Evolutionary conservation across 495 filamentous ascomycete species (phyloP).

Genomic region (Aspergillus bertholletiae): DNA sequence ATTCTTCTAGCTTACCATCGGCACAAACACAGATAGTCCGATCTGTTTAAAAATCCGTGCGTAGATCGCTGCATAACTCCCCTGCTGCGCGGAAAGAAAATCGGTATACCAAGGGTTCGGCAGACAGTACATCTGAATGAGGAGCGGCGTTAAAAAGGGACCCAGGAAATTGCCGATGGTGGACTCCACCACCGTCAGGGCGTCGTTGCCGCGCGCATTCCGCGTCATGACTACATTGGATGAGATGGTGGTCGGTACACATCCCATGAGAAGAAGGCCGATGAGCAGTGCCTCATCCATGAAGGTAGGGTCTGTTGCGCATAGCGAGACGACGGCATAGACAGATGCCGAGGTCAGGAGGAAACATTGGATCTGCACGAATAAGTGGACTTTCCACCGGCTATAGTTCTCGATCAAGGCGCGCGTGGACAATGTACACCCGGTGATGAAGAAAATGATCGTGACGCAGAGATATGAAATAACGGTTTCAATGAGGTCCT

Average conservation of each 20-base stretch:
- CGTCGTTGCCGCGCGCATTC: constrained; percentile 37
- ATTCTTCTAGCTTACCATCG: constrained; percentile 20
- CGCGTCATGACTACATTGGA: constrained; percentile 39
- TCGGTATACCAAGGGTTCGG: constrained; percentile 36
- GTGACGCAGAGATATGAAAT: constrained; percentile 34
- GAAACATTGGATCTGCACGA: not conserved
- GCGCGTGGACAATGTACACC: constrained; percentile 34
- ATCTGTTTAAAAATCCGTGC: constrained; percentile 35
- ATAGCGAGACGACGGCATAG: constrained; percentile 13
- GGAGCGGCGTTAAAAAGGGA: constrained; percentile 35
- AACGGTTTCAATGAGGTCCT: constrained; percentile 28
- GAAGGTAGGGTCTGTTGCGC: constrained; percentile 30
- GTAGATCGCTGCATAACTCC: constrained; percentile 30
- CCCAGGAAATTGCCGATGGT: constrained; percentile 39
- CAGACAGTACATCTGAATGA: constrained; percentile 36
- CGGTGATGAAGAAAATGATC: constrained; percentile 41
- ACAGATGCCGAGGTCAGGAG: not conserved
- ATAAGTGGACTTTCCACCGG: not conserved
- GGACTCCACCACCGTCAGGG: constrained; percentile 39
- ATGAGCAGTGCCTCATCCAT: constrained; percentile 41
- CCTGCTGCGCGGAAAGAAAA: constrained; percentile 22
- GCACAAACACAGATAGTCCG: constrained; percentile 39
- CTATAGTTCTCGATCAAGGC: not conserved
- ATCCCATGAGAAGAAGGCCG: constrained; percentile 35
- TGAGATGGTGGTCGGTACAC: constrained; percentile 28